Conservation (phyloP, 495 filamentous ascomycete genomes). For the Hypoxylon rickii region DNA sequence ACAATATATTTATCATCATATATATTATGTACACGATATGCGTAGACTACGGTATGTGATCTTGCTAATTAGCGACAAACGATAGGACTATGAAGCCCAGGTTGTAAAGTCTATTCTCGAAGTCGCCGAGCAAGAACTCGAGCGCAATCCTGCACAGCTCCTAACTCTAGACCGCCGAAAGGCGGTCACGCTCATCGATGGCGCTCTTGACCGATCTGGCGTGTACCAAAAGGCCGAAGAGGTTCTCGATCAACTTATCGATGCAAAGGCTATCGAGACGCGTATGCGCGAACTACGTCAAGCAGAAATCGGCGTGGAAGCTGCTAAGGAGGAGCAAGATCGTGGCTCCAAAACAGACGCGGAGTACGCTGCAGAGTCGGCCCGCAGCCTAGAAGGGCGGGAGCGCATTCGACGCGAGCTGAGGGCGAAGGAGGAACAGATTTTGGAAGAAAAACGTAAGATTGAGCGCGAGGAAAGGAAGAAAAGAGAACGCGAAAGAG, state of each 20-base stretch:
- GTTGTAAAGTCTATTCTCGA: slow-evolving; percentile 70
- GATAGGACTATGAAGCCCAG: slow-evolving; percentile 67
- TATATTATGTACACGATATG: background rate
- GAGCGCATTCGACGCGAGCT: slow-evolving; percentile 68
- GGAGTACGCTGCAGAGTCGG: slow-evolving; percentile 75
- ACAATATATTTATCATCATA: no score
- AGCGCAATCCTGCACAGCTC: slow-evolving; percentile 71
- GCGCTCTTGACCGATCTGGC: slow-evolving; percentile 79
- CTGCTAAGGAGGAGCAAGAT: slow-evolving; percentile 67
- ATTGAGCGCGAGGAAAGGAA: slow-evolving; percentile 66
- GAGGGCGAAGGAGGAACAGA: slow-evolving; percentile 61
- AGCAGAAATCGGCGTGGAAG: slow-evolving; percentile 75
- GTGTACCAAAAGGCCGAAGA: slow-evolving; percentile 76
- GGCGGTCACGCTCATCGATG: slow-evolving; percentile 82
- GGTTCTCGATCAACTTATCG: slow-evolving; percentile 69
- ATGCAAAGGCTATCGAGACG: slow-evolving; percentile 66
- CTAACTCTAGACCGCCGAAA: slow-evolving; percentile 79
- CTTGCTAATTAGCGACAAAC: slow-evolving; percentile 4
- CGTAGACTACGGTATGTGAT: background rate
- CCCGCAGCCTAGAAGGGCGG: slow-evolving; percentile 65
- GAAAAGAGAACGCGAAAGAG: slow-evolving; percentile 58
- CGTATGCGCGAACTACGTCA: slow-evolving; percentile 71
- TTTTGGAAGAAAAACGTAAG: slow-evolving; percentile 69
- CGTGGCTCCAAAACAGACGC: slow-evolving; percentile 80
- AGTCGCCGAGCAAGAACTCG: slow-evolving; percentile 79